These are phyloP conservation scores for Persicaria tinctoria DNA, from an alignment of 148 eudicot species.

Conservation along the genomic window DNA sequence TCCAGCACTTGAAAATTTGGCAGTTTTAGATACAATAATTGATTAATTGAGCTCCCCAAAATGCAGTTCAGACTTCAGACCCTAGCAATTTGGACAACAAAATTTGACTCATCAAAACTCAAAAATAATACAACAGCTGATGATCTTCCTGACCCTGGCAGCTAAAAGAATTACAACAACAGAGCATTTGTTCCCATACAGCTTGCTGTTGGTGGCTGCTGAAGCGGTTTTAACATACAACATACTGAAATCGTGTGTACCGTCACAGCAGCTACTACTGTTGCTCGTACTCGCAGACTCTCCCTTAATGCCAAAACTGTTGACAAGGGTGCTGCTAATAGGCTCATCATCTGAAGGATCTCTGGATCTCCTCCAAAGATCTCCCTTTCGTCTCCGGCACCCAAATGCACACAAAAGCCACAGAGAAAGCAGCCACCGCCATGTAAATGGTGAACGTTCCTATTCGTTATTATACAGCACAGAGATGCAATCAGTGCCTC, in stretches of 20 bases:
- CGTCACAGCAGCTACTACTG: background rate
- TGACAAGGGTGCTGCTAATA: constrained; percentile 1
- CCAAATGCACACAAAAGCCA: constrained; percentile 49
- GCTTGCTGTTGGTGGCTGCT: constrained; percentile 3
- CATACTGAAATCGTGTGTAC: background rate
- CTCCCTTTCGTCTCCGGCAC: constrained; percentile 84
- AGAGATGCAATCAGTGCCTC: background rate
- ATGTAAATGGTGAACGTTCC: constrained; percentile 65
- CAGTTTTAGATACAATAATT: background rate
- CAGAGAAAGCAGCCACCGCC: constrained; percentile 39
- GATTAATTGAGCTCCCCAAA: constrained; percentile 1
- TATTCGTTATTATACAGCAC: constrained; percentile 11
- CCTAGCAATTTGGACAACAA: constrained; percentile 2
- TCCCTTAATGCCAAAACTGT: background rate
- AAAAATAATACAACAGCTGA: background rate
- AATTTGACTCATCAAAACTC: background rate
- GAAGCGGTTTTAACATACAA: background rate
- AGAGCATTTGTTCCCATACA: background rate
- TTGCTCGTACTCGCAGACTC: background rate
- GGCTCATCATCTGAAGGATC: constrained; percentile 43
- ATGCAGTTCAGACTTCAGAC: background rate
- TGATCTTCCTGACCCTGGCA: background rate
- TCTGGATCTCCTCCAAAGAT: constrained; percentile 71
- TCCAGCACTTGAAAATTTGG: background rate
- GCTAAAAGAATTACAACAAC: constrained; percentile 4